Percentiles rank a stretch among this genome's conserved stretches.
These are phyloP conservation scores for Acidiella bohemica DNA, from an alignment of 495 filamentous ascomycete genomes.

Conservation along the genomic window DNA sequence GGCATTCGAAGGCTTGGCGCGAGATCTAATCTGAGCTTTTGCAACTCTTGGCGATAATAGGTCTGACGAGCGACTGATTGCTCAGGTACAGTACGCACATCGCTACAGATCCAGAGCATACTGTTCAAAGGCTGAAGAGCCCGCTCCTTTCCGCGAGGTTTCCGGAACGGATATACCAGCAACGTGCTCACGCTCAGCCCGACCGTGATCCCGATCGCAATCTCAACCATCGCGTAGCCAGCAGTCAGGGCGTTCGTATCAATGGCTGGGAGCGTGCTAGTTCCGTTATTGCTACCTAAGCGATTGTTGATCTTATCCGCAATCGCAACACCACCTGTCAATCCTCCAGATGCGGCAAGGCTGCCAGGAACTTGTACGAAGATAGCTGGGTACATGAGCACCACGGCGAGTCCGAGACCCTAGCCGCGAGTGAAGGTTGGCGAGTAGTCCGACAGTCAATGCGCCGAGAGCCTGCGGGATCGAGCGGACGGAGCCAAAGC, in stretches of 20 bases:
- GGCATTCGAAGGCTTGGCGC: too few species aligned
- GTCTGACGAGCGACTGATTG: too few species aligned
- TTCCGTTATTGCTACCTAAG: not conserved
- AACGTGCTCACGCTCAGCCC: constrained; percentile 11
- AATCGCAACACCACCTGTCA: not conserved
- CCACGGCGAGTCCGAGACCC: not conserved
- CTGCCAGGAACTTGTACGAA: not conserved
- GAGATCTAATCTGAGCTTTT: too few species aligned
- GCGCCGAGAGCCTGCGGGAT: not conserved
- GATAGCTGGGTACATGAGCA: not conserved
- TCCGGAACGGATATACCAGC: constrained; percentile 13
- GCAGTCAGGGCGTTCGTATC: constrained; percentile 1
- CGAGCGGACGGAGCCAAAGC: not conserved
- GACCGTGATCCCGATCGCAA: constrained; percentile 12
- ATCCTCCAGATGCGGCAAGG: not conserved
- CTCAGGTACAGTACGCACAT: too few species aligned
- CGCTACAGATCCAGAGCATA: too few species aligned
- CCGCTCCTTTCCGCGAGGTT: not conserved
- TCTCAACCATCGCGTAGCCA: constrained; percentile 6
- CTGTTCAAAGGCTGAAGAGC: not conserved
- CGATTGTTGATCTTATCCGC: not conserved
- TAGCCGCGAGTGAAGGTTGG: not conserved
- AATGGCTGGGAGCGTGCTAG: too few species aligned
- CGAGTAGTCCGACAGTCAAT: not conserved
- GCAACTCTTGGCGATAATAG: too few species aligned